Evolutionary conservation across 2,329 filamentous ascomycete genomes (phyloP), one percentile per base, ranked within the genome.

Genomic region (Talaromyces rugulosus): DNA sequence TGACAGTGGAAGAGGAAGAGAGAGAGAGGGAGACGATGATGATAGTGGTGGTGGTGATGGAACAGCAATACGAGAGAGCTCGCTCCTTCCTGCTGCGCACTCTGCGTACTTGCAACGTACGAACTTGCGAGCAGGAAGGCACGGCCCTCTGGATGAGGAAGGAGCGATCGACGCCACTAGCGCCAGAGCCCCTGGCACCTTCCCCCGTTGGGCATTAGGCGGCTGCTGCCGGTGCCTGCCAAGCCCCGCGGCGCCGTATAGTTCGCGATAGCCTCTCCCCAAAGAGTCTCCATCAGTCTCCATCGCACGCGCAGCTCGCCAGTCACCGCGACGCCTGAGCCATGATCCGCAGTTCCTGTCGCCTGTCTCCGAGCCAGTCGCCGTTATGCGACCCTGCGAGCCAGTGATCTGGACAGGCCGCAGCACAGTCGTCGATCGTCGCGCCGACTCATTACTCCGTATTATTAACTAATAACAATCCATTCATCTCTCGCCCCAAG

Each of bases 121-220:
- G 23, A 23, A 23, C 23, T 23, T 1, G 23, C 23, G 23, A 23
- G 23, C 23, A 12, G 42, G 44, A 8, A 47, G 44, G 44, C n/a
- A 23, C 42, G 42, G 18, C 3, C 44, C 16, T 16, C 44, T 47
- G 44, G 44, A 11, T 27, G 27, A 7, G 50, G 50, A 4, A 53
- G 50, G 50, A 53, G 50, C 44, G 56, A 59, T 59, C 61, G 18
- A n/a, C 61, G 56, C 52, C 57, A 59, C 56, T 59, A 62, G 61
- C 27, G 59, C 18, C 16, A 14, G 23, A 59, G 56, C 61, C 61
- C 61, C 61, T 59, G 61, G 57, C 61, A 40, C 61, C 52, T 59
- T 62, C 42, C 52, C 42, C 4, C 28, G 56, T 52, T 6, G 3
- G 28, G 33, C 52, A 18, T 34, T 11, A 47, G 44, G 6, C 50